phyloP scores from a whole-genome alignment of 768 basidiomycete species.

The Leccinellum rugosiceps region DNA sequence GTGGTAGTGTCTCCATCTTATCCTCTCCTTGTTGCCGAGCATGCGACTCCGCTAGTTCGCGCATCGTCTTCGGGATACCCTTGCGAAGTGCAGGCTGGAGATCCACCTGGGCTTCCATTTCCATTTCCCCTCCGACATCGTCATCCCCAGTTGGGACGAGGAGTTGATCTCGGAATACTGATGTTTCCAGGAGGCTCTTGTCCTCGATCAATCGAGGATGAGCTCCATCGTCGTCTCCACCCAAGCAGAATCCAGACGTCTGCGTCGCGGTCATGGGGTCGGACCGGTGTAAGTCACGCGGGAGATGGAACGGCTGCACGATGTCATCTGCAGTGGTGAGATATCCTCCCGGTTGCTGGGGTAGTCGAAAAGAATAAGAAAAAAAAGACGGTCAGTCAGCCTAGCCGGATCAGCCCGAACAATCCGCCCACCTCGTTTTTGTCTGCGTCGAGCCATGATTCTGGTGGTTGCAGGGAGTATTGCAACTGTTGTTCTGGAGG shows the following conservation, averaged over 20 bases:
- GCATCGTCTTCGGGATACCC: constrained; percentile 56
- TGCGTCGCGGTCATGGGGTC: constrained; percentile 9
- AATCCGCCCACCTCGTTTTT: constrained; percentile 21
- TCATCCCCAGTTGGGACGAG: constrained; percentile 8
- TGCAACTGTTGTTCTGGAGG: constrained; percentile 2
- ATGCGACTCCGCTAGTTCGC: constrained; percentile 51
- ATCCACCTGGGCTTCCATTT: constrained; percentile 17
- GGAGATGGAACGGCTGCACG: constrained; percentile 69
- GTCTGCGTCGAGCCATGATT: constrained; percentile 20
- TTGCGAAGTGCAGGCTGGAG: constrained; percentile 7
- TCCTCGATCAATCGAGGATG: not conserved
- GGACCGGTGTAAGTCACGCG: constrained; percentile 43
- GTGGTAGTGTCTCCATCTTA: constrained; percentile 21
- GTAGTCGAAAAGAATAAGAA: not conserved
- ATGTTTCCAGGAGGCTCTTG: not conserved
- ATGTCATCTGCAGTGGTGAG: constrained; percentile 68
- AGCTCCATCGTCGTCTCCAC: not conserved
- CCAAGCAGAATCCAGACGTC: not conserved
- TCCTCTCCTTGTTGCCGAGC: constrained; percentile 1
- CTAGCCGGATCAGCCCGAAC: not conserved
- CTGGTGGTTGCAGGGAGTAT: constrained; percentile 8
- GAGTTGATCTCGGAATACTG: constrained; percentile 7
- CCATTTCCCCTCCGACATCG: constrained; percentile 1
- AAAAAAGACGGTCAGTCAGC: constrained; percentile 9
- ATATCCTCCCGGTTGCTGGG: constrained; percentile 50